Evolutionary conservation across 768 basidiomycete species (phyloP).

Genomic region (Agaricus bisporus): DNA sequence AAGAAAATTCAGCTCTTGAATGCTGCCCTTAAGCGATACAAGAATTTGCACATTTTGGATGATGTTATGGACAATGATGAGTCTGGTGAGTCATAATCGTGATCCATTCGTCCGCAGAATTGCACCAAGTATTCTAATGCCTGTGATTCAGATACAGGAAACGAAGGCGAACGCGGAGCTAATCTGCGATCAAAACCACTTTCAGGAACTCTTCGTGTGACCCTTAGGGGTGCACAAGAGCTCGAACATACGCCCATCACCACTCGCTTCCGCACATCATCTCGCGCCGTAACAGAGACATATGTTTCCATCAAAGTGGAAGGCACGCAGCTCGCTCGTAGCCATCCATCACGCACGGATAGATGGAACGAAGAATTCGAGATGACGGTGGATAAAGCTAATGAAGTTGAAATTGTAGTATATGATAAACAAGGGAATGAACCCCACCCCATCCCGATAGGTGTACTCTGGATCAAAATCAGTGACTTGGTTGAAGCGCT

Average conservation of each 20-base stretch:
- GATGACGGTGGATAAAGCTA: constrained; percentile 94
- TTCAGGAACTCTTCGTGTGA: constrained; percentile 87
- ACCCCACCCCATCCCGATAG: constrained; percentile 80
- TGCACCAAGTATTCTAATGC: constrained; percentile 1
- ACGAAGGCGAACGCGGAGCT: constrained; percentile 84
- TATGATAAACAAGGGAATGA: constrained; percentile 89
- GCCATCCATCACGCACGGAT: constrained; percentile 90
- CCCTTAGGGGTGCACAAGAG: constrained; percentile 85
- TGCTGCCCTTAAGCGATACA: constrained; percentile 91
- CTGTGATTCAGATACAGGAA: constrained; percentile 40
- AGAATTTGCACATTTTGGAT: constrained; percentile 91
- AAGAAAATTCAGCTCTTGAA: constrained; percentile 93
- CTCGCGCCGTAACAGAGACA: constrained; percentile 78
- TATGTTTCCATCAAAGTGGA: constrained; percentile 94
- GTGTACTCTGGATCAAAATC: constrained; percentile 91
- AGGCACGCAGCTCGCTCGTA: constrained; percentile 86
- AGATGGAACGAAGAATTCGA: constrained; percentile 98
- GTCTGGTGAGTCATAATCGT: constrained; percentile 34
- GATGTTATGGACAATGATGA: constrained; percentile 87
- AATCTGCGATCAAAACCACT: constrained; percentile 91
- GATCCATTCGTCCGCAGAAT: neutral
- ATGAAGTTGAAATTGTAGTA: constrained; percentile 94
- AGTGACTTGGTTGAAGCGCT: constrained; percentile 92
- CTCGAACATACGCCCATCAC: constrained; percentile 88
- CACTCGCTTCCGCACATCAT: constrained; percentile 64